Percentiles rank a stretch among this genome's conserved stretches.
Evolutionary conservation across 306 rosid species (phyloP).

Genomic region (Trifolium pratense): DNA sequence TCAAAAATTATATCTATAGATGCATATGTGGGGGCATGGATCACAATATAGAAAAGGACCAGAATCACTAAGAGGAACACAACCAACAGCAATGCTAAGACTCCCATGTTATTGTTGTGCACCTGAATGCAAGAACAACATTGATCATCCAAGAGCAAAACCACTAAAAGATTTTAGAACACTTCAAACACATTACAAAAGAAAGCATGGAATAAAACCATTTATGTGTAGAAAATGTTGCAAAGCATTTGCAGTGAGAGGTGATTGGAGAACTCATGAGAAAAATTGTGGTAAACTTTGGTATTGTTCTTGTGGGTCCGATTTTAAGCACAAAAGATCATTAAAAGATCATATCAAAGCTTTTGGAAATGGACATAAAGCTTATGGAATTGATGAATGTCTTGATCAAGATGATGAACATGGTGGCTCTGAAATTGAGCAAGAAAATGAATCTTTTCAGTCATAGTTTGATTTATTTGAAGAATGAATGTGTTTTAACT

Average conservation of each 20-base stretch:
- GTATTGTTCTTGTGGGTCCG: conserved; percentile 96
- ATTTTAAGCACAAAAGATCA: conserved; percentile 91
- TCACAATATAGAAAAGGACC: conserved; percentile 92
- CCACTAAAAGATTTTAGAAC: conserved; percentile 91
- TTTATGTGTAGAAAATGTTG: conserved; percentile 88
- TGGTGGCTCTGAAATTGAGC: conserved; percentile 68
- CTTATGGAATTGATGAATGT: conserved; percentile 64
- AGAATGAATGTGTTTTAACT: conserved; percentile 17
- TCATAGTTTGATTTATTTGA: conserved; percentile 34
- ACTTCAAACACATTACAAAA: conserved; percentile 95
- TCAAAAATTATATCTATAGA: conserved; percentile 45
- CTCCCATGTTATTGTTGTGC: conserved; percentile 93
- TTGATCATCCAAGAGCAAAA: conserved; percentile 87
- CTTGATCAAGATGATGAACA: conserved; percentile 71
- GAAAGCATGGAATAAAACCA: conserved; percentile 91
- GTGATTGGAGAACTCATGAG: conserved; percentile 98
- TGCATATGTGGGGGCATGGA: conserved; percentile 99
- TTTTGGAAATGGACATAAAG: conserved; percentile 77
- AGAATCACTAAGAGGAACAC: conserved; percentile 87
- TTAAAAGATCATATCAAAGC: conserved; percentile 92
- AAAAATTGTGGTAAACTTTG: conserved; percentile 95
- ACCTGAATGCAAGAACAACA: conserved; percentile 87
- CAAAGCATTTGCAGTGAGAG: conserved; percentile 92
- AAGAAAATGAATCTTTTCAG: conserved; percentile 52
- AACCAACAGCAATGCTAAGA: conserved; percentile 95